Conservation (phyloP, 2,329 filamentous ascomycete species). For the Gliomastix tumulicola region DNA sequence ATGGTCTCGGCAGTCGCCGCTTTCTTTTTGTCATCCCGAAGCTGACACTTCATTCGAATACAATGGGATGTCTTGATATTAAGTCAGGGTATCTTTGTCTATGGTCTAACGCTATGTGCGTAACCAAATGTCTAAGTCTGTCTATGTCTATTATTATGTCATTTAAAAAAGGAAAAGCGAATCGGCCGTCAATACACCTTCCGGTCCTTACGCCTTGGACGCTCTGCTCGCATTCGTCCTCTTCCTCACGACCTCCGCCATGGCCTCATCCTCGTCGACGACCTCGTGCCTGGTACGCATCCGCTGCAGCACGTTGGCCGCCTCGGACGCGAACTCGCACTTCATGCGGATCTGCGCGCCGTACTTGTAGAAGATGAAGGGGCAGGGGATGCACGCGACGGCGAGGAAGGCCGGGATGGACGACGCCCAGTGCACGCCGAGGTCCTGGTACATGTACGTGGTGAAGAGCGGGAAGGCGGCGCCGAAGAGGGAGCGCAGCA, state of each 20-base stretch:
- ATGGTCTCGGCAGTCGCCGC: too few relatives aligned
- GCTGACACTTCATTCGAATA: too few relatives aligned
- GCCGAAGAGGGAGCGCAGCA: conserved; percentile 66
- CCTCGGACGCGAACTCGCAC: conserved; percentile 65
- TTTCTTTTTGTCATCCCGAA: too few relatives aligned
- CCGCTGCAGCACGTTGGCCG: conserved; percentile 50
- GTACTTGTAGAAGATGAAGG: conserved; percentile 71
- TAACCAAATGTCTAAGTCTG: too few relatives aligned
- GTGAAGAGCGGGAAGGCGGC: conserved; percentile 70
- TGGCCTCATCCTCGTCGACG: conserved; percentile 15
- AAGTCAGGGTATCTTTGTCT: too few relatives aligned
- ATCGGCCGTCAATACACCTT: too few relatives aligned
- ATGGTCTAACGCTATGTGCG: too few relatives aligned
- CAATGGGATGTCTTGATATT: too few relatives aligned
- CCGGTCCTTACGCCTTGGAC: not conserved
- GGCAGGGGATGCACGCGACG: conserved; percentile 64
- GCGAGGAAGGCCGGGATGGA: conserved; percentile 69
- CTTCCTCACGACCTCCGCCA: conserved; percentile 2
- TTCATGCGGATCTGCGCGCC: conserved; percentile 53
- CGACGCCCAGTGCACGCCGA: conserved; percentile 71
- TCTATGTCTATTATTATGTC: too few relatives aligned
- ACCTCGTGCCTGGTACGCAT: conserved; percentile 25
- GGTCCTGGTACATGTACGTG: conserved; percentile 44
- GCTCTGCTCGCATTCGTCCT: not conserved
- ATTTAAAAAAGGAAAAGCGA: too few relatives aligned